A percentile compares a stretch with the other conserved stretches of the same genome.
phyloP scores from a whole-genome alignment of 2,329 filamentous ascomycete genomes.

The Clarireedia hainanense region DNA sequence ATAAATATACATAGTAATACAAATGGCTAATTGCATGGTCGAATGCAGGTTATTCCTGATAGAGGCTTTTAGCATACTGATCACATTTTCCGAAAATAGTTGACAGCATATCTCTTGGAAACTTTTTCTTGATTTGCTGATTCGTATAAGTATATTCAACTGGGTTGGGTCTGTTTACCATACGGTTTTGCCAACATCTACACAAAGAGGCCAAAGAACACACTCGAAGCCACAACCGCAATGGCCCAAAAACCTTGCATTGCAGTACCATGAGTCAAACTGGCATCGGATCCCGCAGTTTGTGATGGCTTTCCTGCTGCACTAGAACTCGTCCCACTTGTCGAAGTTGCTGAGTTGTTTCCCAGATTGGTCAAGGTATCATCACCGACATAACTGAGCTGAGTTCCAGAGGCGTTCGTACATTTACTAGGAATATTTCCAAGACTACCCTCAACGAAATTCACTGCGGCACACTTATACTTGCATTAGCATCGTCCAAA shows the following conservation, averaged over 20 bases:
- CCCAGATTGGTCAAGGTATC: neutral
- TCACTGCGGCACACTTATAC: neutral
- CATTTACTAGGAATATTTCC: too few relatives aligned
- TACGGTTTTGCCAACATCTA: neutral
- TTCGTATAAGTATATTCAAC: too few relatives aligned
- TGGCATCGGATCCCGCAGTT: neutral
- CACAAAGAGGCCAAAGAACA: neutral
- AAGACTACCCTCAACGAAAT: neutral
- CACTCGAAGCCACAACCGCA: neutral
- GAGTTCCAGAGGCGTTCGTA: conserved; percentile 9
- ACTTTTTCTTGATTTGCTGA: too few relatives aligned
- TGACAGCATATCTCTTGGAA: too few relatives aligned
- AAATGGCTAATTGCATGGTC: too few relatives aligned
- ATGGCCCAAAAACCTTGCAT: neutral
- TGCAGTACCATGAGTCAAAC: neutral
- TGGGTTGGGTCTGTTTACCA: too few relatives aligned
- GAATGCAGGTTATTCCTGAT: too few relatives aligned
- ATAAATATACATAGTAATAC: too few relatives aligned
- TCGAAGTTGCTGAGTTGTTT: neutral
- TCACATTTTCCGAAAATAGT: too few relatives aligned
- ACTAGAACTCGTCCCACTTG: neutral
- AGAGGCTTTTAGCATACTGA: too few relatives aligned
- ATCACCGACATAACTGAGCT: neutral
- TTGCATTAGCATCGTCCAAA: neutral
- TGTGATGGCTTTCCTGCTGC: neutral